These are phyloP conservation scores for Paramecium sonneborni DNA, from an alignment of 73 alveolate species.

Conservation along the genomic window DNA sequence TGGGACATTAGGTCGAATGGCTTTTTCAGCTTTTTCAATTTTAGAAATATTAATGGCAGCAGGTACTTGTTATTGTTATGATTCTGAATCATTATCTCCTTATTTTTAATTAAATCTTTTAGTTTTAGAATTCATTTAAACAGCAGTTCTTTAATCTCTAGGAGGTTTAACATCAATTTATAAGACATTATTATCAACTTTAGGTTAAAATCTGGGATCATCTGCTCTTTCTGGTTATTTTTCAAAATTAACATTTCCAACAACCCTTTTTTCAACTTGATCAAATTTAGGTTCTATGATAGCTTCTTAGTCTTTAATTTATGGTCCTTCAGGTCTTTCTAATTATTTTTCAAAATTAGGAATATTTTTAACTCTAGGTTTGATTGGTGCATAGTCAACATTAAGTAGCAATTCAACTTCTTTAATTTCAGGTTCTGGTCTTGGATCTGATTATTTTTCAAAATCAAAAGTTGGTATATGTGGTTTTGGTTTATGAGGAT, in stretches of 20 bases:
- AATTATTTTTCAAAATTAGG: constrained; percentile 67
- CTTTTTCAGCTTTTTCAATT: constrained; percentile 69
- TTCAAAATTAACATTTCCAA: constrained; percentile 67
- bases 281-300: constrained; percentile 71
- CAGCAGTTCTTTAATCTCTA: constrained; percentile 65
- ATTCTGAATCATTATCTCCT: constrained; percentile 60
- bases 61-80: constrained; percentile 55
- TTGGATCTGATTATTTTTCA: constrained; percentile 53
- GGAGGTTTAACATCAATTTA: constrained; percentile 58
- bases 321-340: constrained; percentile 69
- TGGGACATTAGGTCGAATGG: constrained; percentile 69
- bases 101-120: constrained; percentile 39
- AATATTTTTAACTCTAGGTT: constrained; percentile 45
- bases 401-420: constrained; percentile 16
- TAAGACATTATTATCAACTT: constrained; percentile 63
- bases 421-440: constrained; percentile 42
- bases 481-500: constrained; percentile 69
- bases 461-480: constrained; percentile 19
- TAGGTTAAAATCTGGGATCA: constrained; percentile 58
- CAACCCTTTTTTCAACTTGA: constrained; percentile 60
- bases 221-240: constrained; percentile 73
- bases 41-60: constrained; percentile 60
- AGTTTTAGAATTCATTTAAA: constrained; percentile 58
- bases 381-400: constrained; percentile 41
- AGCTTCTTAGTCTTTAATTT: constrained; percentile 57